Evolutionary conservation across 306 rosid species (phyloP), one percentile per base, ranked within the genome.

Genomic region (Acacia melanoxylon): DNA sequence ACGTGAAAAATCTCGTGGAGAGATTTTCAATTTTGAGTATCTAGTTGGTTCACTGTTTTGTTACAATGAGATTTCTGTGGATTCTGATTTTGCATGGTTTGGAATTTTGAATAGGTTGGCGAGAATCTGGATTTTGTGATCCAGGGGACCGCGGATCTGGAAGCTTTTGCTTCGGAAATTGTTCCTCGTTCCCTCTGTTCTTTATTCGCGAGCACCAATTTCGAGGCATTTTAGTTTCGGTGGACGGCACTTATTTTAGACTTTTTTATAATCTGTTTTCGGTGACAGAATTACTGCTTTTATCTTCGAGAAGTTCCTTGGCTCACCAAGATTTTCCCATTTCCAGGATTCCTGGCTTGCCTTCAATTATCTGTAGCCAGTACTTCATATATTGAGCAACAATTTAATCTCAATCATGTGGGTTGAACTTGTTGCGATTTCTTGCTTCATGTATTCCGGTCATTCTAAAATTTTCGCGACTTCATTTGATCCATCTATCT

Each of bases 41-140:
- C 24, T 46, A 25, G 59, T 8, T 27, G 24, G 61, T 27, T 72
- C 25, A 27, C 37, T 24, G n/a, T 71, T 71, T 71, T 14, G 19
- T 12, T 45, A 6, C 10, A n/a, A 56, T 24, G 22, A 71, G 44
- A 13, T 13, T 48, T 27, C 10, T 48, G 59, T 16, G 41, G 61
- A 16, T 25, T 24, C 58, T 45, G 37, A 15, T 46, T 45, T 71
- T 27, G 41, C 41, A 46, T 72, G 41, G 25, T 46, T 72, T 46
- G 22, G 42, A 72, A 15, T 25, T 12, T 27, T 11, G 48, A 24
- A 25, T 14, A 46, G 5, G 12, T 5, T 44, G 37, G 16, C 37
- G 5, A 42, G 75, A 71, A 72, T 72, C 76, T 72, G 41, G 61
- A 10, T 72, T 27, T 27, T 72, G 41, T 46, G 37, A 46, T 72